Evolutionary conservation across 1,139 yeast genomes (phyloP).

Genomic region (Lodderomyces orthopsilosis): DNA sequence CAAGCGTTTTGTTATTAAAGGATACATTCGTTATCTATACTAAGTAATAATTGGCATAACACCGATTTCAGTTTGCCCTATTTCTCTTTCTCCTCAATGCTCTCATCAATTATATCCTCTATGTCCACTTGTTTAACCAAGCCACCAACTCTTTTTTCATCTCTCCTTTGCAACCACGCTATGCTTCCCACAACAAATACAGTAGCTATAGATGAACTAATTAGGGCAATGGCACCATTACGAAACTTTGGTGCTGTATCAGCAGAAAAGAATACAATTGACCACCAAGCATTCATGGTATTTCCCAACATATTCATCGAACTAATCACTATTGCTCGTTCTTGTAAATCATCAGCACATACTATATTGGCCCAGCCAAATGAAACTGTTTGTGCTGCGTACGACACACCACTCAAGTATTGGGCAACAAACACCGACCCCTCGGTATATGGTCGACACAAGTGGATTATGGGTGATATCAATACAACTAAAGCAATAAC

Average conservation of each 20-base stretch:
- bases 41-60: too few species aligned
- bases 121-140: constrained; percentile 21
- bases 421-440: constrained; percentile 49
- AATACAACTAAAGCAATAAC: constrained; percentile 39
- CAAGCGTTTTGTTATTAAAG: too few species aligned
- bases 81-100: neutral
- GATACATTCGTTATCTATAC: too few species aligned
- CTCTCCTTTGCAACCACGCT: constrained; percentile 35
- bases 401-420: constrained; percentile 52
- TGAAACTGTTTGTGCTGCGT: constrained; percentile 57
- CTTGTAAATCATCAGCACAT: constrained; percentile 45
- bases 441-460: constrained; percentile 4
- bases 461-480: constrained; percentile 39
- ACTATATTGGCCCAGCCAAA: constrained; percentile 62
- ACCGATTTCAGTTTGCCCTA: too few species aligned
- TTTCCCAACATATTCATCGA: constrained; percentile 65
- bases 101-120: neutral
- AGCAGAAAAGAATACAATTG: constrained; percentile 50
- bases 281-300: constrained; percentile 68
- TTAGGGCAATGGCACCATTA: constrained; percentile 55
- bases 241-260: constrained; percentile 48
- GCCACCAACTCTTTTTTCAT: constrained; percentile 43
- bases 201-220: constrained; percentile 44
- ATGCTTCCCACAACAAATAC: constrained; percentile 20
- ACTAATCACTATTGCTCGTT: constrained; percentile 55